Evolutionary conservation across 2,329 filamentous ascomycete species (phyloP).

Genomic region (Xylaria sp.): DNA sequence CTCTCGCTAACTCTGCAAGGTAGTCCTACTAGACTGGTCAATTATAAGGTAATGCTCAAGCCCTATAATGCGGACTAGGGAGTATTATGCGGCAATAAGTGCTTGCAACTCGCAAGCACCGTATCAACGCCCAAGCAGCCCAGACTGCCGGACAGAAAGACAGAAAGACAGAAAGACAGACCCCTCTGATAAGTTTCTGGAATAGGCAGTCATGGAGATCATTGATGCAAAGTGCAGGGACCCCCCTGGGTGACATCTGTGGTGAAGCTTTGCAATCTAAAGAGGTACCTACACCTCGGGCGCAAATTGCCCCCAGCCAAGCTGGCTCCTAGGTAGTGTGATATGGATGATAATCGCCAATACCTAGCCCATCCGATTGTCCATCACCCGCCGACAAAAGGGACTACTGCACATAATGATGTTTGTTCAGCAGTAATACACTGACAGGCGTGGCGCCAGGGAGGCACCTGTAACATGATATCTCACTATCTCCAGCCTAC

Average conservation of each 20-base stretch:
- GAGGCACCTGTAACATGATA: no score
- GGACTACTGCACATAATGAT: not conserved
- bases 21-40: not conserved
- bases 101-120: no score
- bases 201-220: slow-evolving; percentile 11
- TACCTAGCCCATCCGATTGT: not conserved
- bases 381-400: not conserved
- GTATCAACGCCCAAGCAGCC: no score
- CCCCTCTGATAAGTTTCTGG: no score
- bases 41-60: not conserved
- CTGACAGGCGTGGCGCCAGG: no score
- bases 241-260: not conserved
- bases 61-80: not conserved
- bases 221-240: slow-evolving; percentile 12
- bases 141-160: no score
- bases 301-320: not conserved
- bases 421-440: no score
- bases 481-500: no score
- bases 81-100: slow-evolving; percentile 11
- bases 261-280: not conserved
- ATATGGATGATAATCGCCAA: not conserved
- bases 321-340: not conserved
- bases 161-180: no score
- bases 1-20: not conserved
- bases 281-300: no score